A percentile compares a stretch with the other conserved stretches of the same genome.
These are phyloP conservation scores for Trichoderma harzianum DNA, from an alignment of 2,329 filamentous ascomycete species.

Conservation along the genomic window DNA sequence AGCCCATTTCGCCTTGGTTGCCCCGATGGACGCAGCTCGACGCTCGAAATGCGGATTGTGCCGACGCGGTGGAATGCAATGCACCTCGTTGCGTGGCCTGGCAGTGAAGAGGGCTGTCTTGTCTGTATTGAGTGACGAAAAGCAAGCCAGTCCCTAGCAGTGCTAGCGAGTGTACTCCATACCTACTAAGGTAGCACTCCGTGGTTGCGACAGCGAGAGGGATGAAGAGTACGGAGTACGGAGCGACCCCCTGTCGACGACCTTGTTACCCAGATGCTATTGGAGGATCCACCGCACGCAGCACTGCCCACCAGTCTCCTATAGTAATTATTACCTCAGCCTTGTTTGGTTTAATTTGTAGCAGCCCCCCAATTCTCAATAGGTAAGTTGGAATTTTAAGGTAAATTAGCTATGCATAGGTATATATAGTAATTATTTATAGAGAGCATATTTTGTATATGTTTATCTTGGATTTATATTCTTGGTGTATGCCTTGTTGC, in stretches of 20 bases:
- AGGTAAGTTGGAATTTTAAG: neutral
- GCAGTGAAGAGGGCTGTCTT: constrained; percentile 15
- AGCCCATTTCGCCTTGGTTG: constrained; percentile 63
- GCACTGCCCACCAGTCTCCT: neutral
- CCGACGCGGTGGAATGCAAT: constrained; percentile 13
- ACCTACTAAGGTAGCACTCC: neutral
- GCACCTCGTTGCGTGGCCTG: constrained; percentile 11
- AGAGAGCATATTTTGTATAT: neutral
- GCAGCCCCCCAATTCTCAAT: neutral
- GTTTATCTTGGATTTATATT: neutral
- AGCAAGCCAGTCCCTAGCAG: constrained; percentile 12
- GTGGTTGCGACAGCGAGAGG: neutral
- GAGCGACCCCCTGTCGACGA: constrained; percentile 3
- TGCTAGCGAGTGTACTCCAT: constrained; percentile 13
- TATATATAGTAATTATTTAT: neutral
- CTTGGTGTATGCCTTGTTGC: neutral
- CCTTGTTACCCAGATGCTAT: neutral
- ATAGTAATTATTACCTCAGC: neutral
- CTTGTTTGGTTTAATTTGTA: neutral
- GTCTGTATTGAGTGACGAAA: neutral
- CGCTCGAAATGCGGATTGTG: constrained; percentile 18
- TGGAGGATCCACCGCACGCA: neutral
- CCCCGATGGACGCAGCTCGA: constrained; percentile 24
- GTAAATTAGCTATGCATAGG: neutral
- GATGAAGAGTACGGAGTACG: constrained; percentile 1